Conservation (phyloP, 495 filamentous ascomycete genomes). For the Filosporella fistucella region DNA sequence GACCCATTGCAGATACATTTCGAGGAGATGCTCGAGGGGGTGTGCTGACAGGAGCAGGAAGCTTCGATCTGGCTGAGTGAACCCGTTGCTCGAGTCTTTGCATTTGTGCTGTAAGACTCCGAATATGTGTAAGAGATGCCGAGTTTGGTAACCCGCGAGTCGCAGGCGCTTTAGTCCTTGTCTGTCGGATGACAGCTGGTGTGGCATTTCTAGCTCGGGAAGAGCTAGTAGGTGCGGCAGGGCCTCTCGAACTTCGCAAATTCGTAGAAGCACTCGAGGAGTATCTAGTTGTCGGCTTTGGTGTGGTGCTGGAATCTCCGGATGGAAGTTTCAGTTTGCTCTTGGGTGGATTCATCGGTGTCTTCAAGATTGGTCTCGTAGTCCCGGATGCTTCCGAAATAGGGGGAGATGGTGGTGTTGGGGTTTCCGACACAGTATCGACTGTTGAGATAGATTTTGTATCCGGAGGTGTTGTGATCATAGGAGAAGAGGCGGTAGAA, state of each 20-base stretch:
- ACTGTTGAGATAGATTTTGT: slow-evolving; percentile 50
- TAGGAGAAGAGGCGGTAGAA: slow-evolving; percentile 66
- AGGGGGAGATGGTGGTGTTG: slow-evolving; percentile 59
- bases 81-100: slow-evolving; percentile 89
- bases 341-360: slow-evolving; percentile 28
- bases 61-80: slow-evolving; percentile 87
- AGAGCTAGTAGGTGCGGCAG: slow-evolving; percentile 11
- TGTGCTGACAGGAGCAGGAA: slow-evolving; percentile 73
- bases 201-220: slow-evolving; percentile 19
- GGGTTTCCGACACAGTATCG: slow-evolving; percentile 42
- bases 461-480: slow-evolving; percentile 66
- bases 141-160: slow-evolving; percentile 60
- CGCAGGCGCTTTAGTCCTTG: slow-evolving; percentile 20
- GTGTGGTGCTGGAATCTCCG: slow-evolving; percentile 43
- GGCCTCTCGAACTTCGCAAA: slow-evolving; percentile 20
- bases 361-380: slow-evolving; percentile 25
- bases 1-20: slow-evolving; percentile 41
- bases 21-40: slow-evolving; percentile 80
- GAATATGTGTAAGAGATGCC: slow-evolving; percentile 86
- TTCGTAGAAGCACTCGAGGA: slow-evolving; percentile 7
- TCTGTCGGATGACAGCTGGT: slow-evolving; percentile 25
- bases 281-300: slow-evolving; percentile 32
- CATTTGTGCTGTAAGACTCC: slow-evolving; percentile 92
- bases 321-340: slow-evolving; percentile 43
- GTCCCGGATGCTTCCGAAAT: slow-evolving; percentile 65